Evolutionary conservation across 2,329 filamentous ascomycete species (phyloP).

Genomic region (Aspergillus sp.): DNA sequence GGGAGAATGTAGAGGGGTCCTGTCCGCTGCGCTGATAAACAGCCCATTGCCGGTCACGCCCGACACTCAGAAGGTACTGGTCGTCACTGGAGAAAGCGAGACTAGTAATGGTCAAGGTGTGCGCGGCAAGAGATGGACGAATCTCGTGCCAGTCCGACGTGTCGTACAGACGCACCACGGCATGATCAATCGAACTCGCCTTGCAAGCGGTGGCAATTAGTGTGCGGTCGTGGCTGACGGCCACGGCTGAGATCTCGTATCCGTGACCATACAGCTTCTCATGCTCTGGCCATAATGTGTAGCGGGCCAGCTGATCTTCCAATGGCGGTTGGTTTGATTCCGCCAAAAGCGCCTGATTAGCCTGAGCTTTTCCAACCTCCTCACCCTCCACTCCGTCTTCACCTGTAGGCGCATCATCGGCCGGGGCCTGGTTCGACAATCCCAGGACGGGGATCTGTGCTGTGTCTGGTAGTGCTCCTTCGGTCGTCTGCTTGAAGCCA

Average conservation of each 20-base stretch:
- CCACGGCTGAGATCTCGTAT: slow-evolving; percentile 90
- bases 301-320: slow-evolving; percentile 84
- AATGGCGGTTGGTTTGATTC: slow-evolving; percentile 73
- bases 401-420: slow-evolving; percentile 42
- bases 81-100: slow-evolving; percentile 79
- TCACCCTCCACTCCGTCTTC: slow-evolving; percentile 46
- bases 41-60: slow-evolving; percentile 87
- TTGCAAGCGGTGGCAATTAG: slow-evolving; percentile 90
- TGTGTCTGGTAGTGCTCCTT: slow-evolving; percentile 69
- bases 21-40: slow-evolving; percentile 64
- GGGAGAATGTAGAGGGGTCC: slow-evolving; percentile 52
- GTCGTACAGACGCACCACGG: slow-evolving; percentile 89
- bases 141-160: slow-evolving; percentile 85
- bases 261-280: slow-evolving; percentile 98
- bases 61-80: slow-evolving; percentile 77
- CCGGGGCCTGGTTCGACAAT: slow-evolving; percentile 90
- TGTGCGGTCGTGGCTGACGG: slow-evolving; percentile 70
- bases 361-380: slow-evolving; percentile 20
- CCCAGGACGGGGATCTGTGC: slow-evolving; percentile 94
- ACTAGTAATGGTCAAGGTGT: slow-evolving; percentile 81
- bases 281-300: slow-evolving; percentile 92
- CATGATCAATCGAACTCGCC: slow-evolving; percentile 89
- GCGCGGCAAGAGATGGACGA: slow-evolving; percentile 76
- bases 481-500: slow-evolving; percentile 52
- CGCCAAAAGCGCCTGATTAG: slow-evolving; percentile 39